Evolutionary conservation across 768 basidiomycete genomes (phyloP), one percentile per base, ranked within the genome.

Genomic region (Mycena maculata): DNA sequence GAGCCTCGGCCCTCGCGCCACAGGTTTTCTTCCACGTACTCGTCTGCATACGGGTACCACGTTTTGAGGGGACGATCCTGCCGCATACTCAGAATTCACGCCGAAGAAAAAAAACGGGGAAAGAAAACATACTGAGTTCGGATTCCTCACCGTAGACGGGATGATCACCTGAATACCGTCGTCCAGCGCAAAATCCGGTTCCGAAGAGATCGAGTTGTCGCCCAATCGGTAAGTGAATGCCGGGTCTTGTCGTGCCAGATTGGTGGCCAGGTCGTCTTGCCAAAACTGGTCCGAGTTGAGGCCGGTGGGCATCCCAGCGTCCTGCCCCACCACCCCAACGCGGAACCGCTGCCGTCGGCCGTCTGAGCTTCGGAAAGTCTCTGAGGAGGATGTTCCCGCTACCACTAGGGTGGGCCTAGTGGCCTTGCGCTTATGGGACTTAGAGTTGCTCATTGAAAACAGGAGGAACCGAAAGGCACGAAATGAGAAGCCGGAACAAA

Each of bases 51-150:
- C 2, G 61, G 45, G 16, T 41, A 42, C 47, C 54, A 64, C 4
- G 36, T 42, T 11, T 64, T 25, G 9, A 64, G 47, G 0, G 55
- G 63, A 2, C 63, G 54, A 18, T 64, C 63, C 63, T 64, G 31
- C 11, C 25, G 20, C 16, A 49, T 30, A 5, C 1, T n/a, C 10
- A 31, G 18, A 10, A 20, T 4, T 31, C 3, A 10, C 4, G n/a
- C 20, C 15, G 30, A 18, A 50, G 20, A 20, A 20, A 33, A 9
- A 2, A 36, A 36, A 36, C 33, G 33, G 6, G 6, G 8, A n/a
- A 23, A 50, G 3, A n/a, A 44, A 44, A 33, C 20, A 1, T n/a
- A 63, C 53, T 2, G 52, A 54, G 10, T 54, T 63, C 3, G 31
- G 11, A 13, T 55, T 47, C 22, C 52, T 18, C 5, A 12, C 30